A percentile compares a stretch with the other conserved stretches of the same genome.
These are phyloP conservation scores for Neoarthrinium moseri DNA, from an alignment of 2,329 filamentous ascomycete genomes.

Conservation along the genomic window DNA sequence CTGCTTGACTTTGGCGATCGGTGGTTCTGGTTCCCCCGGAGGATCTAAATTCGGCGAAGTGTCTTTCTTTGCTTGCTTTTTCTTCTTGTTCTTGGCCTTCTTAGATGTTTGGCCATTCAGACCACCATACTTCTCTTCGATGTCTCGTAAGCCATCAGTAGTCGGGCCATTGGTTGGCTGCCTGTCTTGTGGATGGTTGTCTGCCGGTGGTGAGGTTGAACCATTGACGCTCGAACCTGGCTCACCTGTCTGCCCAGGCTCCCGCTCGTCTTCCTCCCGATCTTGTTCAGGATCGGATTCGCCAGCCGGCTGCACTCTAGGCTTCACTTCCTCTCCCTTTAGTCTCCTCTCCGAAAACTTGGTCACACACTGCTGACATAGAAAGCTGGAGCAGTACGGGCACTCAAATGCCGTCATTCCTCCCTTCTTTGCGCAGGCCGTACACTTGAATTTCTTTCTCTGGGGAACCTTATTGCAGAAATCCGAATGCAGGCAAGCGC, in stretches of 20 bases:
- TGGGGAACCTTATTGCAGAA: constrained; percentile 19
- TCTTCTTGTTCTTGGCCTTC: constrained; percentile 7
- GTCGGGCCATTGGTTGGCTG: too few species aligned
- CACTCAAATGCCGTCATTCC: constrained; percentile 22
- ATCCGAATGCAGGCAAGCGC: constrained; percentile 20
- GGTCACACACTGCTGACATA: constrained; percentile 23
- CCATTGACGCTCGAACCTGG: background rate
- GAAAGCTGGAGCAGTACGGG: constrained; percentile 16
- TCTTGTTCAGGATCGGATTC: background rate
- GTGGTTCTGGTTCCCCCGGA: background rate
- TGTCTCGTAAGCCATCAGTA: too few species aligned
- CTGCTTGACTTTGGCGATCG: background rate
- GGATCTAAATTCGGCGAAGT: background rate
- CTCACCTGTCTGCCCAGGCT: background rate
- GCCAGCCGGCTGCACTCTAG: background rate
- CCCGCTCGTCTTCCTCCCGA: background rate
- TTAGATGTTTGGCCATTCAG: constrained; percentile 1
- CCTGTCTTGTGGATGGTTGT: background rate
- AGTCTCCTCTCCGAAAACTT: constrained; percentile 15
- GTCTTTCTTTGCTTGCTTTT: background rate
- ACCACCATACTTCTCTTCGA: background rate
- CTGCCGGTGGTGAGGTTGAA: background rate
- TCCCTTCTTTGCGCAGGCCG: constrained; percentile 16
- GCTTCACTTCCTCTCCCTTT: constrained; percentile 5
- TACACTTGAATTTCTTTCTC: constrained; percentile 22